These are phyloP conservation scores for Boletus pseudo-olivaceus DNA, from an alignment of 768 basidiomycete genomes.

Conservation along the genomic window DNA sequence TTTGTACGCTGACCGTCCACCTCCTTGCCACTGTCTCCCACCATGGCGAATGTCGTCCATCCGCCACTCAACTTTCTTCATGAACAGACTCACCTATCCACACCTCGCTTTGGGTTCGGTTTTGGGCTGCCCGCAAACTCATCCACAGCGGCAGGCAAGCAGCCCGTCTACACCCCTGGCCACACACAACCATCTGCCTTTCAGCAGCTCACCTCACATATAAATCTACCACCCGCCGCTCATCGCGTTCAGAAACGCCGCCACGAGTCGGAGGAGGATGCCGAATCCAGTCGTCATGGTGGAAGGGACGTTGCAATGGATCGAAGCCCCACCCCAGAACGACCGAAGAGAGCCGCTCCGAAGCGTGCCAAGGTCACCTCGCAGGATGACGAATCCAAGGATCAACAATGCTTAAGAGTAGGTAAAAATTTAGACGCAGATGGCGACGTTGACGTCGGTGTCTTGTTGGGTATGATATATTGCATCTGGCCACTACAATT, in stretches of 20 bases:
- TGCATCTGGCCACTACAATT: background rate
- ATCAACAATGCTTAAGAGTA: conserved; percentile 45
- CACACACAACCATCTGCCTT: conserved; percentile 44
- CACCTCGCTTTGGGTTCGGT: conserved; percentile 69
- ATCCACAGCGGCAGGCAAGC: conserved; percentile 46
- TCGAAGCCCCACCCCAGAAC: conserved; percentile 79
- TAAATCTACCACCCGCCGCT: conserved; percentile 38
- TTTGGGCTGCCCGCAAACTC: conserved; percentile 55
- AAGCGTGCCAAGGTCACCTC: conserved; percentile 50
- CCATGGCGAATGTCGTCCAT: conserved; percentile 72
- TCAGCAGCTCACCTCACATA: conserved; percentile 53
- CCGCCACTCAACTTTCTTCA: conserved; percentile 64
- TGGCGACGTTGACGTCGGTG: conserved; percentile 65
- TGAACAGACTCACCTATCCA: conserved; percentile 53
- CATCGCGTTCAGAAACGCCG: conserved; percentile 60
- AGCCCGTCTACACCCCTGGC: conserved; percentile 39
- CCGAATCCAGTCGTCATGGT: conserved; percentile 35
- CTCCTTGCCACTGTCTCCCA: conserved; percentile 23
- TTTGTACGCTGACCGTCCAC: conserved; percentile 1
- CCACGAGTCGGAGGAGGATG: conserved; percentile 67
- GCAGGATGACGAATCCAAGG: conserved; percentile 33
- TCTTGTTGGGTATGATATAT: conserved; percentile 63
- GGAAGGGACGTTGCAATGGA: conserved; percentile 74
- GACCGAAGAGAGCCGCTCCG: conserved; percentile 62
- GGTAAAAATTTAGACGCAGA: conserved; percentile 39